Conservation (phyloP, 129 eudicot species). For the Tagetes patula region DNA sequence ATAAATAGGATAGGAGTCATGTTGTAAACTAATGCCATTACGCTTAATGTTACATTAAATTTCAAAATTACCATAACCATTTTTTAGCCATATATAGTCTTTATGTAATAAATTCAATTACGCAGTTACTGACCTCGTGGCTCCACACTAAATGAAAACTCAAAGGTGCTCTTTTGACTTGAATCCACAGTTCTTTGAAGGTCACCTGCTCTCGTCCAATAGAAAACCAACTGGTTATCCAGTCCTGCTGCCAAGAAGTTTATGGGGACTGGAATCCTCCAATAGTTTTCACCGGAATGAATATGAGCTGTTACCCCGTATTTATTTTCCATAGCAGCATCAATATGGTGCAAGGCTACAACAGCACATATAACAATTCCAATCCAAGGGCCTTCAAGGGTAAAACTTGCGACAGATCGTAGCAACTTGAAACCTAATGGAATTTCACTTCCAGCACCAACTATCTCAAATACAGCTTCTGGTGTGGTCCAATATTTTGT, state of each 20-base stretch:
- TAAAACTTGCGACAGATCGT: too few relatives aligned
- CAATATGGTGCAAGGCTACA: neutral
- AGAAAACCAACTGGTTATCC: slow-evolving; percentile 22
- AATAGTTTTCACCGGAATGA: slow-evolving; percentile 3
- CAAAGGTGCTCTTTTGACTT: neutral
- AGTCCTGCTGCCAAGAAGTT: slow-evolving; percentile 1
- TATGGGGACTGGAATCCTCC: neutral
- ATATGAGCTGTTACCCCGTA: slow-evolving; percentile 9
- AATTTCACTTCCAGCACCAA: slow-evolving; percentile 28
- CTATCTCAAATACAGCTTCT: slow-evolving; percentile 30
- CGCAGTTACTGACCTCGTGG: slow-evolving; percentile 15
- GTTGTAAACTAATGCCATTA: too few relatives aligned
- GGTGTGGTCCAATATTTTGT: slow-evolving; percentile 18
- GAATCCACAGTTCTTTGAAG: neutral
- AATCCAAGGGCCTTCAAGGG: slow-evolving; percentile 14
- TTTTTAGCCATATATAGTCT: neutral
- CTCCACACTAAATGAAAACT: slow-evolving; percentile 5
- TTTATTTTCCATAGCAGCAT: slow-evolving; percentile 13
- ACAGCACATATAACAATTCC: slow-evolving; percentile 28
- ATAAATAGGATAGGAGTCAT: too few relatives aligned
- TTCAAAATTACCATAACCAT: neutral
- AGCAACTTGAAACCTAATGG: slow-evolving; percentile 1
- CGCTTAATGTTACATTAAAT: neutral
- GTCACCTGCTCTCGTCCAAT: slow-evolving; percentile 1
- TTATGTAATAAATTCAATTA: neutral